phyloP scores from a whole-genome alignment of 75 land plant genomes.

The Gnetum montanum region DNA sequence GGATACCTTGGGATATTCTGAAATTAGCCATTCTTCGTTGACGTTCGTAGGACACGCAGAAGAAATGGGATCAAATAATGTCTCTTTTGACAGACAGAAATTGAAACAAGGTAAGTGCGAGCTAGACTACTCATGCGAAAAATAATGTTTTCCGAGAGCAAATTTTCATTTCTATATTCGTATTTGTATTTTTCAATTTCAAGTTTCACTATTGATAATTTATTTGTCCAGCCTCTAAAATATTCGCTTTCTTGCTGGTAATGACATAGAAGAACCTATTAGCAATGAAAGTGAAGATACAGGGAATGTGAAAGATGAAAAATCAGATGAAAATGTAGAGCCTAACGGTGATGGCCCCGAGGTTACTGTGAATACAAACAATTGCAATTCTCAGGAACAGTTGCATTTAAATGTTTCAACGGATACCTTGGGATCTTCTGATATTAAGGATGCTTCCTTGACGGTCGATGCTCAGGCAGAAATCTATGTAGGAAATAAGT shows the following conservation, averaged over 20 bases:
- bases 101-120: too few relatives aligned
- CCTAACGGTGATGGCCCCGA: neutral
- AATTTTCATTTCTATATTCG: too few relatives aligned
- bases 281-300: conserved; percentile 3
- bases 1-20: neutral
- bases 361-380: neutral
- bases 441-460: neutral
- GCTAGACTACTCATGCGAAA: neutral
- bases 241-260: neutral
- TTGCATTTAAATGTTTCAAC: too few relatives aligned
- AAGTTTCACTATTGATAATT: too few relatives aligned
- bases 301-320: neutral
- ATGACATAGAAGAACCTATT: conserved; percentile 3
- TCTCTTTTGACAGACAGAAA: too few relatives aligned
- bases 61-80: too few relatives aligned
- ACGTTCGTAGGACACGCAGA: too few relatives aligned
- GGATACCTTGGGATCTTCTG: neutral
- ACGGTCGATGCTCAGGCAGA: too few relatives aligned
- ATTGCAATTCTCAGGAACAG: too few relatives aligned
- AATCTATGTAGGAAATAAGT: too few relatives aligned
- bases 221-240: conserved; percentile 5
- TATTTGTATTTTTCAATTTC: too few relatives aligned
- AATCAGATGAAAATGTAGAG: neutral
- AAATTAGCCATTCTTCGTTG: neutral
- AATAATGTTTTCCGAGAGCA: too few relatives aligned